Evolutionary conservation across 306 rosid genomes (phyloP), one percentile per base, ranked within the genome.

Genomic region (Cicer bijugum): DNA sequence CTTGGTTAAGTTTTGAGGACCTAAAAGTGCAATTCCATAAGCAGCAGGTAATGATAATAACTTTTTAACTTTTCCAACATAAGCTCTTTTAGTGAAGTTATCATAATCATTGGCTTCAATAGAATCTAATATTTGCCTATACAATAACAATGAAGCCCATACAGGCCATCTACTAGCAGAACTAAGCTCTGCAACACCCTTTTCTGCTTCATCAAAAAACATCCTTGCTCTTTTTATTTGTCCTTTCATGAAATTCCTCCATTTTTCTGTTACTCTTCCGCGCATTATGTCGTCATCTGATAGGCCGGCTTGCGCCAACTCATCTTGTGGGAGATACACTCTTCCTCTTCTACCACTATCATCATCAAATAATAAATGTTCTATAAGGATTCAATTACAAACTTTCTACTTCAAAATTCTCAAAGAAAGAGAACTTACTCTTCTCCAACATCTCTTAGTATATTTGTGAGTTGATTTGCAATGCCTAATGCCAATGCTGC

Each of bases 131-230:
- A 93, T 93, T 72, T 90, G 97, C 62, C 86, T 75, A 75, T 90
- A 93, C 65, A 90, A 83, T 67, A 93, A 71, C 81, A 93, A 62
- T 4, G 98, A 89, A 9, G 96, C 86, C 96, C 87, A 89, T 0
- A 93, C 98, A 11, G 97, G 98, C 96, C 96, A 93, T 83, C 97
- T 87, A 71, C 97, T 93, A 1, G 93, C 98, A 61, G 85, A 81
- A 68, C 62, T 86, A 5, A 93, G 88, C 77, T 87, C 97, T 77
- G 71, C 43, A 56, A 93, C 90, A 4, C 98, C 98, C 68, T 88
- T 85, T 84, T 93, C 97, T 51, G 98, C 97, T 77, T 90, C 90
- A 67, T 93, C 96, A 62, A 90, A 90, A 47, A 93, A 90, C 96
- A 78, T 87, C 70, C 97, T 86, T 1, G 98, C 97, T 60, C 97